Evolutionary conservation across 2,329 filamentous ascomycete species (phyloP), one percentile per base, ranked within the genome.

Genomic region (Fusarium proliferatum): DNA sequence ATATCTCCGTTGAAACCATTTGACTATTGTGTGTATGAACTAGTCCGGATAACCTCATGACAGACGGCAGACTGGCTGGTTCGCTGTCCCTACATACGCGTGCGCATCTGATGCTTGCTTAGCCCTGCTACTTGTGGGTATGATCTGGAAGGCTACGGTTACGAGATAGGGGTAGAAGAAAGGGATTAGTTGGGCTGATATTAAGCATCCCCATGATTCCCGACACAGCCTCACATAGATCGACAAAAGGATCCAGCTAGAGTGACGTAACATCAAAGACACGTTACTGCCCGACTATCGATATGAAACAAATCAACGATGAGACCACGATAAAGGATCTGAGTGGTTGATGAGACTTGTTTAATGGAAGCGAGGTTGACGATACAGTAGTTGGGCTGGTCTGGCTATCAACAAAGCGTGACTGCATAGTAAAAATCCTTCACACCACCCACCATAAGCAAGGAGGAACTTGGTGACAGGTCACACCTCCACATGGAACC

Each of bases 191-290:
- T 53, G 26, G 52, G 52, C 42, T 48, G 52, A 69, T 48, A 43
- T 65, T 36, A 59, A 53, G 52, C 66, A 65, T 61, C 59, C 59
- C 66, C 46, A 43, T 60, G 52, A 59, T 65, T 33, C n/a, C 39
- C 26, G 45, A 67, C 71, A 68, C 67, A 72, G 71, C 62, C 71
- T 74, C 71, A 49, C 52, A 39, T 38, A 55, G 67, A 68, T 73
- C 71, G 63, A 72, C 67, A 64, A 67, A 68, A 64, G 62, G 63
- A 49, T 68, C 57, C 45, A 53, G 42, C 38, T 21, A n/a, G 52
- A 49, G 70, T 73, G 65, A 73, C 57, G 70, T 73, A 67, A 67
- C 70, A 73, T 63, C 36, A 55, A 49, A 59, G 66, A 41, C 46
- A 67, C 57, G 61, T 60, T 70, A 67, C 61, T 43, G 21, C 39